Percentiles rank a stretch among this genome's conserved stretches.
These are phyloP conservation scores for Calocybe indica DNA, from an alignment of 768 basidiomycete species.

Conservation along the genomic window DNA sequence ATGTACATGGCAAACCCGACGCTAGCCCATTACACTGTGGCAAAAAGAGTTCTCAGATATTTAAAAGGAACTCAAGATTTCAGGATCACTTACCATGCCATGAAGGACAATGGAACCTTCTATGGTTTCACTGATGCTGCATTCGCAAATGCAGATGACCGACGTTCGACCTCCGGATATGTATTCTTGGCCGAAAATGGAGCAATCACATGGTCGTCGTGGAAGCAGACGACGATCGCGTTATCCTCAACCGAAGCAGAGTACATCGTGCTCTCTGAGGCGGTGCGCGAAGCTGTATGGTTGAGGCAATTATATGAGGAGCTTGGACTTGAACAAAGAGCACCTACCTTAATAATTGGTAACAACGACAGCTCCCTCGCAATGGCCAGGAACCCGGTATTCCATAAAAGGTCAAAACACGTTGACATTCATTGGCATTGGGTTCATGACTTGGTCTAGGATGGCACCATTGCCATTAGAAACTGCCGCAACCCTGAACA, in stretches of 20 bases:
- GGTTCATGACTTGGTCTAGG: background rate
- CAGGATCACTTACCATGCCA: slow-evolving; percentile 4
- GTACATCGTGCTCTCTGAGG: slow-evolving; percentile 26
- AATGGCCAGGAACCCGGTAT: slow-evolving; percentile 6
- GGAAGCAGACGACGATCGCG: slow-evolving; percentile 26
- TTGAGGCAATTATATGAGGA: slow-evolving; percentile 13
- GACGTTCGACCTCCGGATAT: slow-evolving; percentile 28
- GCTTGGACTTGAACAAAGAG: background rate
- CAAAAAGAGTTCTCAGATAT: slow-evolving; percentile 25
- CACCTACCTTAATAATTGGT: background rate
- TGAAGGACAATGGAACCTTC: slow-evolving; percentile 1
- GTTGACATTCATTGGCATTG: background rate
- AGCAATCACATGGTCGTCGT: slow-evolving; percentile 26
- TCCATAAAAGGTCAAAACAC: slow-evolving; percentile 3
- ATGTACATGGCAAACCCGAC: slow-evolving; percentile 24
- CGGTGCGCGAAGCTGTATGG: slow-evolving; percentile 20
- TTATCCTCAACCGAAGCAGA: slow-evolving; percentile 32
- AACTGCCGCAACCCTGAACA: background rate
- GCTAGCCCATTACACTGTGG: slow-evolving; percentile 19
- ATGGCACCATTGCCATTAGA: background rate
- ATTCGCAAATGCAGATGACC: slow-evolving; percentile 21
- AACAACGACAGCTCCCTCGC: background rate
- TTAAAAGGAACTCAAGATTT: slow-evolving; percentile 21
- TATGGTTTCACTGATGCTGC: slow-evolving; percentile 23
- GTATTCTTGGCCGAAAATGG: slow-evolving; percentile 22